Evolutionary conservation across 2,329 filamentous ascomycete species (phyloP).

Genomic region (Cordyceps sp.): DNA sequence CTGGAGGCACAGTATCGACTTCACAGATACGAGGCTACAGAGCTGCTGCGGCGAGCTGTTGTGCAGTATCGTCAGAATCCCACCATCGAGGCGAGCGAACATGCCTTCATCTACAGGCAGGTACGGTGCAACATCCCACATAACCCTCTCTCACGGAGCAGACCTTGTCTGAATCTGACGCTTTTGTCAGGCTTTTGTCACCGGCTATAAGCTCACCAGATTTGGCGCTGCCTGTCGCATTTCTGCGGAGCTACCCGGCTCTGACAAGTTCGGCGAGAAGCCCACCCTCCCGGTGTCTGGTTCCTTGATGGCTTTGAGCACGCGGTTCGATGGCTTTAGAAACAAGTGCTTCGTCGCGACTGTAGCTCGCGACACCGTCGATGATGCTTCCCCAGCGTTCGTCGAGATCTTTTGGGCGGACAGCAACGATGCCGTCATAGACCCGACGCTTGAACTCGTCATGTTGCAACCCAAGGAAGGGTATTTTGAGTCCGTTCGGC

Average conservation of each 20-base stretch:
- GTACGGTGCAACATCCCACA: too few relatives aligned
- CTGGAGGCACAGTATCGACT: conserved; percentile 59
- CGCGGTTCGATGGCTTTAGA: conserved; percentile 42
- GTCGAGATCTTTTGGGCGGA: conserved; percentile 61
- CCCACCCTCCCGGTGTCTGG: conserved; percentile 35
- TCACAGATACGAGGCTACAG: conserved; percentile 56
- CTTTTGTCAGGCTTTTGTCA: conserved; percentile 22
- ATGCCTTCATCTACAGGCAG: too few relatives aligned
- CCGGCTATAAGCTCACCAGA: conserved; percentile 44
- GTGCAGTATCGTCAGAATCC: conserved; percentile 34
- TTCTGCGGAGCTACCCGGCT: conserved; percentile 45
- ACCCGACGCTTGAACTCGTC: conserved; percentile 51
- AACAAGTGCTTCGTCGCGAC: conserved; percentile 51
- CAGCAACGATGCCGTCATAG: conserved; percentile 41
- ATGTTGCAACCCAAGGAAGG: conserved; percentile 64
- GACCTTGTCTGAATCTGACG: background rate
- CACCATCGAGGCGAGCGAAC: conserved; percentile 40
- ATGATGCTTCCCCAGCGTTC: conserved; percentile 3
- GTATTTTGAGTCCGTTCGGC: conserved; percentile 62
- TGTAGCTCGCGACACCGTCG: conserved; percentile 44
- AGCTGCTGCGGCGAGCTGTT: conserved; percentile 53
- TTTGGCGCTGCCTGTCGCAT: conserved; percentile 50
- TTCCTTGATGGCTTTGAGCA: conserved; percentile 34
- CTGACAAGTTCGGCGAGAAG: conserved; percentile 42
- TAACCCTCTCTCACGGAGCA: too few relatives aligned